Conservation (phyloP, 192 early-diverging fungal genomes). For the Chytriomyces confervae region DNA sequence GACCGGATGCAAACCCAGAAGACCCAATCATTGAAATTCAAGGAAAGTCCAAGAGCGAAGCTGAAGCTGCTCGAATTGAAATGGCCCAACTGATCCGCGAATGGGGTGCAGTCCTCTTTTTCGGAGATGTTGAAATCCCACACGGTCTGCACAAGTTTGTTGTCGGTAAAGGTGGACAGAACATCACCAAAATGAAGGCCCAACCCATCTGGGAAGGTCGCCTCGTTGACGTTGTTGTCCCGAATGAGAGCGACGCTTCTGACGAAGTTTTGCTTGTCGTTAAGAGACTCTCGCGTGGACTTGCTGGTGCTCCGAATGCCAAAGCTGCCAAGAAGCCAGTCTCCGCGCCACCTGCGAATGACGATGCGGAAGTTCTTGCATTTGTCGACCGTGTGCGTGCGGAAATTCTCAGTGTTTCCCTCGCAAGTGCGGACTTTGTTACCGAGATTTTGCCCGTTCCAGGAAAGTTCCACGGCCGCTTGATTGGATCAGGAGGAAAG, state of each 20-base stretch:
- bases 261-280: slow-evolving; percentile 82
- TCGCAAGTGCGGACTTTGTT: slow-evolving; percentile 68
- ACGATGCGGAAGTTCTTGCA: slow-evolving; percentile 41
- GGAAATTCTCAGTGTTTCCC: slow-evolving; percentile 72
- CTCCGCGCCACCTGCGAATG: slow-evolving; percentile 47
- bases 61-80: slow-evolving; percentile 68
- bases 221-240: slow-evolving; percentile 81
- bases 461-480: slow-evolving; percentile 72
- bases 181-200: slow-evolving; percentile 81
- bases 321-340: slow-evolving; percentile 33
- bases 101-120: slow-evolving; percentile 59
- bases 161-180: slow-evolving; percentile 87
- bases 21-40: slow-evolving; percentile 75
- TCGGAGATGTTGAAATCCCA: slow-evolving; percentile 76
- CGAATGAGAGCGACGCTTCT: slow-evolving; percentile 66
- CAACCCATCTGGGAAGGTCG: slow-evolving; percentile 66
- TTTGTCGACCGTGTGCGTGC: slow-evolving; percentile 59
- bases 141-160: slow-evolving; percentile 74
- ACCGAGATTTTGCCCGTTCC: slow-evolving; percentile 69
- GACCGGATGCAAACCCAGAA: slow-evolving; percentile 22
- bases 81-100: slow-evolving; percentile 60
- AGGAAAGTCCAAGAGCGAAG: slow-evolving; percentile 66
- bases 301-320: slow-evolving; percentile 33
- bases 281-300: slow-evolving; percentile 55
- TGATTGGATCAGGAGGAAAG: slow-evolving; percentile 79